These are phyloP conservation scores for Maudiozyma barnettii DNA, from an alignment of 805 yeast species.

Conservation along the genomic window DNA sequence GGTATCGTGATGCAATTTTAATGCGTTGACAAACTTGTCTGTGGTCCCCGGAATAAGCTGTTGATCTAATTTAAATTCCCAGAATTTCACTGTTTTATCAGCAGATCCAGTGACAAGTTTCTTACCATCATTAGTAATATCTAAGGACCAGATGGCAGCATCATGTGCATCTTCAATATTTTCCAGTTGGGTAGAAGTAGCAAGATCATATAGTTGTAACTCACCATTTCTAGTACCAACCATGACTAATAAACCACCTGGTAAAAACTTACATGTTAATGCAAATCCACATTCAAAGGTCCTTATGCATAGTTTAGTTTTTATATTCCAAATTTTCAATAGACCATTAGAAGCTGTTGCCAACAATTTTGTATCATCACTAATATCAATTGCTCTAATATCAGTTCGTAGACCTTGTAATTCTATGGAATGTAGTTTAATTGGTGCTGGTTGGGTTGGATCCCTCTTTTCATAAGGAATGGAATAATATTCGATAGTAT, in stretches of 20 bases:
- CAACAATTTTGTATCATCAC: conserved; percentile 68
- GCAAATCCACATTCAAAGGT: conserved; percentile 87
- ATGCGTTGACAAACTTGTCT: conserved; percentile 35
- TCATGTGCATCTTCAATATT: conserved; percentile 66
- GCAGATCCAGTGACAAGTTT: conserved; percentile 86
- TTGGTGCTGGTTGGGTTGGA: conserved; percentile 31
- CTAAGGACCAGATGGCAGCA: conserved; percentile 85
- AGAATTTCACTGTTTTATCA: conserved; percentile 80
- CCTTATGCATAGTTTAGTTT: conserved; percentile 65
- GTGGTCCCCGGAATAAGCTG: conserved; percentile 64
- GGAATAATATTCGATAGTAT: conserved; percentile 62
- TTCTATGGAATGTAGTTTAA: conserved; percentile 52
- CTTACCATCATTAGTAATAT: conserved; percentile 77
- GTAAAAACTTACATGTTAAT: conserved; percentile 67
- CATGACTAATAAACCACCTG: conserved; percentile 83
- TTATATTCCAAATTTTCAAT: conserved; percentile 79
- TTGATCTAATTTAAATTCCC: conserved; percentile 68
- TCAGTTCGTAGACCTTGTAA: conserved; percentile 85
- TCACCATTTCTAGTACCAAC: conserved; percentile 85
- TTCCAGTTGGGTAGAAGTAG: conserved; percentile 66
- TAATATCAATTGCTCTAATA: conserved; percentile 71
- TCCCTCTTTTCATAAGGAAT: conserved; percentile 53
- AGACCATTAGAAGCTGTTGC: conserved; percentile 89
- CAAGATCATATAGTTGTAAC: conserved; percentile 75
- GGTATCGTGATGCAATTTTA: conserved; percentile 63